These are phyloP conservation scores for Aspergillus persii DNA, from an alignment of 2,329 filamentous ascomycete genomes.

Conservation along the genomic window DNA sequence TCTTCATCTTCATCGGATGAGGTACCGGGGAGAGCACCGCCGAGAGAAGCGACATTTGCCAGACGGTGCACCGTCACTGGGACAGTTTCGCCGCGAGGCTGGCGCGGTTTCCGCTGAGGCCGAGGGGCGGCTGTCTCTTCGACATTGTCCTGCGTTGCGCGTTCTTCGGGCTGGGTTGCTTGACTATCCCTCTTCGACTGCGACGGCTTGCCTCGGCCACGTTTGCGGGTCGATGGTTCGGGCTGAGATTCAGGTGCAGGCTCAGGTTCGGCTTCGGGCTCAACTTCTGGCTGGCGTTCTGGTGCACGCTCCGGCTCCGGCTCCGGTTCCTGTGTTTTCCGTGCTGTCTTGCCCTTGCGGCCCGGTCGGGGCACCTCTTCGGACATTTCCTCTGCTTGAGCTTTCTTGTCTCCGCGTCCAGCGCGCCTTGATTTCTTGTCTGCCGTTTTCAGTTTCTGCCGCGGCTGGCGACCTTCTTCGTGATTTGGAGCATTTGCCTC, in stretches of 20 bases:
- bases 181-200: slow-evolving; percentile 7
- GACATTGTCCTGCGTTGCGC: slow-evolving; percentile 9
- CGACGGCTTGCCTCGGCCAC: slow-evolving; percentile 12
- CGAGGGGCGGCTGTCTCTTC: slow-evolving; percentile 12
- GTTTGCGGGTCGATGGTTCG: slow-evolving; percentile 9
- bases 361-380: not conserved
- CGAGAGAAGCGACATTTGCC: slow-evolving; percentile 33
- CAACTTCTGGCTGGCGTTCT: slow-evolving; percentile 9
- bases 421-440: slow-evolving; percentile 15
- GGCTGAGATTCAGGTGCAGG: slow-evolving; percentile 7
- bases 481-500: slow-evolving; percentile 1
- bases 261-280: slow-evolving; percentile 8
- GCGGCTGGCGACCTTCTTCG: not conserved
- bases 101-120: slow-evolving; percentile 22
- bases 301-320: not conserved
- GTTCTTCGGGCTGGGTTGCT: slow-evolving; percentile 9
- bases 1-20: slow-evolving; percentile 26
- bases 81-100: slow-evolving; percentile 37
- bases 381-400: not conserved
- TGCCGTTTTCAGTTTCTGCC: slow-evolving; percentile 9
- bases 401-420: slow-evolving; percentile 9
- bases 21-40: slow-evolving; percentile 17
- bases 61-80: slow-evolving; percentile 44
- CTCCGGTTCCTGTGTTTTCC: not conserved
- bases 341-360: not conserved